Evolutionary conservation across 768 basidiomycete species (phyloP), one percentile per base, ranked within the genome.

Genomic region (Clavaria fumosa): DNA sequence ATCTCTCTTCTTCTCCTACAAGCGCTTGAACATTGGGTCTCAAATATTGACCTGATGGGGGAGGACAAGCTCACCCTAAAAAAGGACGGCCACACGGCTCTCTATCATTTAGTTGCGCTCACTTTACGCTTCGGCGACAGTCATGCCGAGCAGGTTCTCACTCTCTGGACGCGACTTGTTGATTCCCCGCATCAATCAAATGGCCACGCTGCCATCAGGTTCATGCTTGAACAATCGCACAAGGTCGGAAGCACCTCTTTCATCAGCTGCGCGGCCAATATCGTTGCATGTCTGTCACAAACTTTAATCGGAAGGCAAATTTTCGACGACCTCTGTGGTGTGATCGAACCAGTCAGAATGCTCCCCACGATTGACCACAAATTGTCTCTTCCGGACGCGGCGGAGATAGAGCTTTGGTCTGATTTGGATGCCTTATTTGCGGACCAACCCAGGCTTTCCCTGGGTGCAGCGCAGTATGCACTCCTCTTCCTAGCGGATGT

Each of bases 381-480:
- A 51, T 60, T 77, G 42, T 62, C 61, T 17, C 66, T 67, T 31
- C 79, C 75, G 14, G 68, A 66, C 40, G 66, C 71, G 20, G 70
- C 72, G 33, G 81, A 83, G 38, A 63, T 79, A 52, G 78, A 78
- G 40, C 53, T 85, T 5, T 81, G 82, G 79, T 75, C 78, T 11
- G 78, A 84, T 47, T 68, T 90, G 14, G 80, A 81, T 45, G 69
- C 73, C 7, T 52, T 86, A 26, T 89, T 83, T 52, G 72, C 69
- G 1, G 75, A 75, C 41, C 70, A 78, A 43, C 78, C 82, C 7
- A 62, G 77, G 22, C 59, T 80, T 33, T 61, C 72, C 2, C 61
- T 93, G 35, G 82, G 83, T 11, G 74, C 83, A 0, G 85, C 84
- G 10, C 89, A 93, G 50, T 84, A 84, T 50, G 88, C 90, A 1